phyloP scores from a whole-genome alignment of 257 asterid genomes.

The Nemophila menziesii region DNA sequence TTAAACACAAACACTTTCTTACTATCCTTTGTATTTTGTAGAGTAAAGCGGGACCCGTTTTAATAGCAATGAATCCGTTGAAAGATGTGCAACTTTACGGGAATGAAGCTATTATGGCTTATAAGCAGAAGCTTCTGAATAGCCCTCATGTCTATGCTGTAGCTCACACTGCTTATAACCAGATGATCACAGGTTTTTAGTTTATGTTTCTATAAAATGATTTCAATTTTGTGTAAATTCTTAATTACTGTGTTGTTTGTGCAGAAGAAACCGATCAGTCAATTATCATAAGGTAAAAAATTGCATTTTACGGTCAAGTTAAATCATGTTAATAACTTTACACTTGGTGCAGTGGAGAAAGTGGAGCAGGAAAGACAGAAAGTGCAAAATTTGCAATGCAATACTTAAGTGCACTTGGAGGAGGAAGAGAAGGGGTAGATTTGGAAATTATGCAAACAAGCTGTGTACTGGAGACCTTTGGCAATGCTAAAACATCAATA shows the following conservation, averaged over 20 bases:
- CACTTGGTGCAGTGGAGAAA: constrained; percentile 71
- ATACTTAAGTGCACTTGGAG: constrained; percentile 74
- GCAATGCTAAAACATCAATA: constrained; percentile 82
- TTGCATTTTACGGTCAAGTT: not conserved
- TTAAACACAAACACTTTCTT: constrained; percentile 1
- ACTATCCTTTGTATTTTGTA: constrained; percentile 23
- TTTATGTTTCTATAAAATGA: not conserved
- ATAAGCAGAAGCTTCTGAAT: constrained; percentile 55
- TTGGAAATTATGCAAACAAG: constrained; percentile 62
- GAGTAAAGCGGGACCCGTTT: constrained; percentile 90
- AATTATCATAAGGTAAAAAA: constrained; percentile 69
- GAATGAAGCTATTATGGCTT: constrained; percentile 49
- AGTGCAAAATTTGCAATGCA: constrained; percentile 76
- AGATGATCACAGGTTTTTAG: constrained; percentile 65
- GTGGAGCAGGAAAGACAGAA: constrained; percentile 98
- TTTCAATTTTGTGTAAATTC: not conserved
- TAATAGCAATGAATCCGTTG: constrained; percentile 83
- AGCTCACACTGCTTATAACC: constrained; percentile 58
- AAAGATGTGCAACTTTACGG: constrained; percentile 64
- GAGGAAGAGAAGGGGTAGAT: constrained; percentile 54
- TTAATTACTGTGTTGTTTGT: constrained; percentile 13
- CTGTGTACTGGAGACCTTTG: constrained; percentile 84
- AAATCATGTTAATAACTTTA: constrained; percentile 6
- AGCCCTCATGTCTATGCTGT: constrained; percentile 86
- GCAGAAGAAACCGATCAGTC: constrained; percentile 85